Conservation (phyloP, 1,284 basidiomycete species). For the Rhizoctonia solani region DNA sequence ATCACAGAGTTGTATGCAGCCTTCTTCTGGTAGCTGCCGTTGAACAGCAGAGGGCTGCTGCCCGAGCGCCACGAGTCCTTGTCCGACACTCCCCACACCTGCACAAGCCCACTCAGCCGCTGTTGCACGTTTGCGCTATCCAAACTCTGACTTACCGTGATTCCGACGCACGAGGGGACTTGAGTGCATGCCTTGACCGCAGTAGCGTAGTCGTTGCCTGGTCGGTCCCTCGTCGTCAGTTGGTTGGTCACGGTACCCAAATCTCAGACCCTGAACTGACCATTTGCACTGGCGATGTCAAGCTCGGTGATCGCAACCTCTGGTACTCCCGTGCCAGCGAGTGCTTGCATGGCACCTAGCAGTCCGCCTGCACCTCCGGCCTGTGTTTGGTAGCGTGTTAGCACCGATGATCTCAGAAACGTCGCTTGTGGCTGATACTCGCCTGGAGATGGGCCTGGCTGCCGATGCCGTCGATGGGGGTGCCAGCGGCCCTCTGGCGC, state of each 20-base stretch:
- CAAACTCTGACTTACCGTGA: slow-evolving; percentile 27
- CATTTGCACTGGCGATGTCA: not conserved
- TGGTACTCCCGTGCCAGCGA: slow-evolving; percentile 32
- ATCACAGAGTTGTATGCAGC: slow-evolving; percentile 33
- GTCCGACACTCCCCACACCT: too few species aligned
- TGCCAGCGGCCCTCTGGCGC: slow-evolving; percentile 18
- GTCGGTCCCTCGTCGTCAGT: not conserved
- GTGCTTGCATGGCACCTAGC: slow-evolving; percentile 47
- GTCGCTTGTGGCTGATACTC: too few species aligned
- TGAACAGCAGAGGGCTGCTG: slow-evolving; percentile 33
- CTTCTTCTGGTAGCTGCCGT: slow-evolving; percentile 33
- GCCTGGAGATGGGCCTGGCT: slow-evolving; percentile 26
- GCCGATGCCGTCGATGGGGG: too few species aligned
- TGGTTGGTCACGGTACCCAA: not conserved
- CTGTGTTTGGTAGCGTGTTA: too few species aligned
- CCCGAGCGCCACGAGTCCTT: too few species aligned
- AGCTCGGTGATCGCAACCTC: slow-evolving; percentile 37
- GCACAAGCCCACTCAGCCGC: too few species aligned
- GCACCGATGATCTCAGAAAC: too few species aligned
- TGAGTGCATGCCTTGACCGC: slow-evolving; percentile 13
- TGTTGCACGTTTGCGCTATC: too few species aligned
- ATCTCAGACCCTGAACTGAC: not conserved
- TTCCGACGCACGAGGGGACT: slow-evolving; percentile 19
- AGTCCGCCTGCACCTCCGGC: slow-evolving; percentile 58
- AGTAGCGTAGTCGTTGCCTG: too few species aligned